Conservation (phyloP, 225 moss, liverwort and hornwort genomes). For the Ulota crispa region DNA sequence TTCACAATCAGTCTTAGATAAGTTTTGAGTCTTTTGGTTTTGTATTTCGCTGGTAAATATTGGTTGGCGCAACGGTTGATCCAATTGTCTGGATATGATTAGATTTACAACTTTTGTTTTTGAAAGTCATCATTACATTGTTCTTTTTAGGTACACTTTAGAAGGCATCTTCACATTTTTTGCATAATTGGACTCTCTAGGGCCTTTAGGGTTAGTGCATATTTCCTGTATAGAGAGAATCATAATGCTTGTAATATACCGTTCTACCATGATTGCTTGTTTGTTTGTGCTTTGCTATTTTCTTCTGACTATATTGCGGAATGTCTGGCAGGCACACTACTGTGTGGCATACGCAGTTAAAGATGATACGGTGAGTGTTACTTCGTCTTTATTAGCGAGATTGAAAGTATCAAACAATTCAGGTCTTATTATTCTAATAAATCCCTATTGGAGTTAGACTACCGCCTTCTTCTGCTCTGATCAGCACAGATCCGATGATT, state of each 20-base stretch:
- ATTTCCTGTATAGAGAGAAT: neutral
- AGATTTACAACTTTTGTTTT: too few species aligned
- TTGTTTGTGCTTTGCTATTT: neutral
- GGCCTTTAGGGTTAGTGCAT: too few species aligned
- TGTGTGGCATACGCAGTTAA: conserved; percentile 77
- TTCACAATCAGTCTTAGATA: too few species aligned
- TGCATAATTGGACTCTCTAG: too few species aligned
- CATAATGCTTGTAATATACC: neutral
- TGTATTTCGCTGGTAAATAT: too few species aligned
- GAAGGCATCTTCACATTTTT: neutral
- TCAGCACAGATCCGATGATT: neutral
- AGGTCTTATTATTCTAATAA: neutral
- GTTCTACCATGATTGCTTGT: neutral
- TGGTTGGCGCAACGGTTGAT: too few species aligned
- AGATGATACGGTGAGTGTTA: conserved; percentile 58
- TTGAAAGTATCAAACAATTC: neutral
- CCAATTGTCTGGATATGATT: too few species aligned
- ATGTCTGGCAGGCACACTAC: conserved; percentile 64
- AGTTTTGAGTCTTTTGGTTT: too few species aligned
- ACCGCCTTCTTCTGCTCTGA: neutral
- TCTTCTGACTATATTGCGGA: conserved; percentile 10
- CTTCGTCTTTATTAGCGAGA: neutral
- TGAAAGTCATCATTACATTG: too few species aligned
- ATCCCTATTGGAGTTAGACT: neutral
- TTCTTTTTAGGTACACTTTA: too few species aligned